Conservation (phyloP, 805 yeast genomes). For the Metschnikowia continentalis region DNA sequence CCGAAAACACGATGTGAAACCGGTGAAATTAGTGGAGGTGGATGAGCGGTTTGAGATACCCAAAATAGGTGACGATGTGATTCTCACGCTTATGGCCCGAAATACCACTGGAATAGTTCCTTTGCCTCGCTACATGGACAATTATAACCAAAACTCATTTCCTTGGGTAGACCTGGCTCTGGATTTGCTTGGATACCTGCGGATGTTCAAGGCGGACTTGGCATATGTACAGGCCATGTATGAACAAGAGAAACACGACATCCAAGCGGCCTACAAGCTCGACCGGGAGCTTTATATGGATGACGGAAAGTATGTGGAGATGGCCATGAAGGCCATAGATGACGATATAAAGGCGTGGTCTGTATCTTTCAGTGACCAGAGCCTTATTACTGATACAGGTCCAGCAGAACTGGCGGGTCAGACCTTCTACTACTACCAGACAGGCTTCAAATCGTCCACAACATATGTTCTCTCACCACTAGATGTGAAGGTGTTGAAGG, state of each 20-base stretch:
- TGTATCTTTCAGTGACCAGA: slow-evolving; percentile 20
- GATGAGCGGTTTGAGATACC: slow-evolving; percentile 60
- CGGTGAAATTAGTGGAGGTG: slow-evolving; percentile 50
- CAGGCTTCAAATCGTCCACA: slow-evolving; percentile 59
- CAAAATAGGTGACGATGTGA: slow-evolving; percentile 48
- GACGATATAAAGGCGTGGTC: slow-evolving; percentile 39
- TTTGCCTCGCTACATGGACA: slow-evolving; percentile 39
- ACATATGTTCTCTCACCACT: slow-evolving; percentile 71
- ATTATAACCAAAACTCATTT: slow-evolving; percentile 32
- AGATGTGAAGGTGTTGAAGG: slow-evolving; percentile 69
- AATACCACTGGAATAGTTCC: slow-evolving; percentile 46
- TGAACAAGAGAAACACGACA: slow-evolving; percentile 53
- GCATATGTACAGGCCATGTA: slow-evolving; percentile 51
- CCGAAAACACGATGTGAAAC: slow-evolving; percentile 54
- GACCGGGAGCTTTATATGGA: slow-evolving; percentile 62
- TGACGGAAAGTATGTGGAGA: slow-evolving; percentile 47
- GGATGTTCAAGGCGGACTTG: slow-evolving; percentile 65
- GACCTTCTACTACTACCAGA: slow-evolving; percentile 67
- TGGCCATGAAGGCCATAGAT: slow-evolving; percentile 56
- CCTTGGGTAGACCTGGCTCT: slow-evolving; percentile 48
- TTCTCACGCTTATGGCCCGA: slow-evolving; percentile 59
- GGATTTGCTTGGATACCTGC: slow-evolving; percentile 44
- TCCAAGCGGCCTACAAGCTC: slow-evolving; percentile 48
- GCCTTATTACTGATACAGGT: slow-evolving; percentile 24
- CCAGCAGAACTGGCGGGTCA: slow-evolving; percentile 17